Conservation (phyloP, 2,329 filamentous ascomycete genomes). For the Pseudogymnoascus sp. region DNA sequence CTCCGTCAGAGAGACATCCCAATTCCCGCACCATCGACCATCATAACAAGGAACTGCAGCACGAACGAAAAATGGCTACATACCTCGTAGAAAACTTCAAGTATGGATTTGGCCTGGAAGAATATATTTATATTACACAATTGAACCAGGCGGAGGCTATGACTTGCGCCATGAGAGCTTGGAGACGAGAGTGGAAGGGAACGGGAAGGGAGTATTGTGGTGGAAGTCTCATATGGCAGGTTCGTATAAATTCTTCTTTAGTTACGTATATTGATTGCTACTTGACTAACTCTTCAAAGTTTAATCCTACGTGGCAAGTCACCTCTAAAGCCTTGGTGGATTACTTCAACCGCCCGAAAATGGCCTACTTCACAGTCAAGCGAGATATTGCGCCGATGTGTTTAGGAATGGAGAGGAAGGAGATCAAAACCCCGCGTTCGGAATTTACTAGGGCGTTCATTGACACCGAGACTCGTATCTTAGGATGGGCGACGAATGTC, state of each 20-base stretch:
- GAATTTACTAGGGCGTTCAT: conserved; percentile 47
- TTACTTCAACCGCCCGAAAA: conserved; percentile 67
- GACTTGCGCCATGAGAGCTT: conserved; percentile 52
- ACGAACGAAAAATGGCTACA: conserved; percentile 72
- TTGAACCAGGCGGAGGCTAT: conserved; percentile 58
- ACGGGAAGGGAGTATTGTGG: conserved; percentile 61
- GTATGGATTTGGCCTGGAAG: conserved; percentile 49
- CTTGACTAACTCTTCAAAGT: conserved; percentile 38
- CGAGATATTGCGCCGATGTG: conserved; percentile 4
- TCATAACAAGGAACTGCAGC: conserved; percentile 85
- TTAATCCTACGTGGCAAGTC: conserved; percentile 76
- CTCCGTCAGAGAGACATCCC: conserved; percentile 59
- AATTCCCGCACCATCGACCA: conserved; percentile 81
- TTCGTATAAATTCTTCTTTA: conserved; percentile 76
- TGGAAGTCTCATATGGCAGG: conserved; percentile 70
- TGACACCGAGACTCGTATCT: conserved; percentile 39
- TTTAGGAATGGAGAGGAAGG: conserved; percentile 32
- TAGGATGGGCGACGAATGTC: conserved; percentile 55
- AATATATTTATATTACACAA: conserved; percentile 61
- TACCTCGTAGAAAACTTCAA: conserved; percentile 83
- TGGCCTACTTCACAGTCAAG: conserved; percentile 66
- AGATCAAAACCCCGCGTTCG: conserved; percentile 46
- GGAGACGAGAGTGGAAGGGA: conserved; percentile 66
- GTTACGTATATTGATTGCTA: conserved; percentile 45
- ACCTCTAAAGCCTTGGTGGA: conserved; percentile 69